Evolutionary conservation across 306 rosid species (phyloP).

Genomic region (Betula pendula): DNA sequence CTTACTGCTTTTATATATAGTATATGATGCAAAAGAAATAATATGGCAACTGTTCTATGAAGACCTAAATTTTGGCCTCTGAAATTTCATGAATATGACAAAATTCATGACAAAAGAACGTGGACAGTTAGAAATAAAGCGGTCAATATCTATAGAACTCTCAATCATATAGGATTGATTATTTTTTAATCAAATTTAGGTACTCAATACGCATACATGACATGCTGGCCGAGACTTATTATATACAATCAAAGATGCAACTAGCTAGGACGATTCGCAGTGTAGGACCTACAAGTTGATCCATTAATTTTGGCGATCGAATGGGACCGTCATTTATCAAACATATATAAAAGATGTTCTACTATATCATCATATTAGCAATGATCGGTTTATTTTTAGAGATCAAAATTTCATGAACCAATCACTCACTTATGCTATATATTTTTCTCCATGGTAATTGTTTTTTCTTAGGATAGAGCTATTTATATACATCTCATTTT

Average conservation of each 20-base stretch:
- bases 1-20: too few relatives aligned
- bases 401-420: too few relatives aligned
- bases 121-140: background rate
- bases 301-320: constrained; percentile 35
- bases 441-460: too few relatives aligned
- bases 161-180: background rate
- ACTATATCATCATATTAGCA: background rate
- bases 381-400: background rate
- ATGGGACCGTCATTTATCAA: constrained; percentile 2
- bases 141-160: background rate
- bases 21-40: too few relatives aligned
- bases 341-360: background rate
- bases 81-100: background rate
- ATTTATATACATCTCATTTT: too few relatives aligned
- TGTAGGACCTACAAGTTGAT: constrained; percentile 32
- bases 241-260: constrained; percentile 23
- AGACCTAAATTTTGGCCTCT: background rate
- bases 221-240: constrained; percentile 11
- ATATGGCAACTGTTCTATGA: background rate
- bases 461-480: too few relatives aligned
- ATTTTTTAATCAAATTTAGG: too few relatives aligned
- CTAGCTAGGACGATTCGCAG: constrained; percentile 17
- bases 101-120: background rate
- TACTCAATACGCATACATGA: background rate
- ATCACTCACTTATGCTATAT: too few relatives aligned